These are phyloP conservation scores for Malassezia yamatoensis DNA, from an alignment of 1,284 basidiomycete genomes.

Conservation along the genomic window DNA sequence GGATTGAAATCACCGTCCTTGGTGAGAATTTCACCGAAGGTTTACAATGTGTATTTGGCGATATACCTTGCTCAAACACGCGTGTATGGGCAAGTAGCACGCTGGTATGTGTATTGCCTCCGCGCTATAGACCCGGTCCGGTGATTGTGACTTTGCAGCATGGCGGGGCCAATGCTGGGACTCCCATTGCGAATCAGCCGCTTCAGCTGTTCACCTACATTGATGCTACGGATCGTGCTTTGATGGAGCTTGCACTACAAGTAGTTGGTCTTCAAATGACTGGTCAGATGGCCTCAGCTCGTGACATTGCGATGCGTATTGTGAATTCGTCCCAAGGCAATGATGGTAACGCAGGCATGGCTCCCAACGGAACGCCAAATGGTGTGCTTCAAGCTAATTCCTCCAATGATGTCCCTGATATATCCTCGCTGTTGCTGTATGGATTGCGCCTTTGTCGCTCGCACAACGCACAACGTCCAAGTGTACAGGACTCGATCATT, in stretches of 20 bases:
- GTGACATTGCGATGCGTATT: slow-evolving; percentile 63
- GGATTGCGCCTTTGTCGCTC: slow-evolving; percentile 10
- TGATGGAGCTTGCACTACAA: slow-evolving; percentile 91
- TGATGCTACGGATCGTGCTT: slow-evolving; percentile 74
- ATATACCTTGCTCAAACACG: slow-evolving; percentile 67
- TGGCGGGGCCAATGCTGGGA: too few relatives aligned
- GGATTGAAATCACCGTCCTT: slow-evolving; percentile 86
- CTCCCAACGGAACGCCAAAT: neutral
- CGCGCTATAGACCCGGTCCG: slow-evolving; percentile 67
- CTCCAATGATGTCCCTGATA: neutral
- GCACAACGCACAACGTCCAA: slow-evolving; percentile 42
- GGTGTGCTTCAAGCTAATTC: neutral
- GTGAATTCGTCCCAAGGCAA: slow-evolving; percentile 36
- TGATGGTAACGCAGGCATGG: neutral
- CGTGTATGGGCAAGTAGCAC: slow-evolving; percentile 88
- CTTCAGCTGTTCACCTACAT: slow-evolving; percentile 62
- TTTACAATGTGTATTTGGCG: slow-evolving; percentile 72
- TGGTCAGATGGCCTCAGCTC: slow-evolving; percentile 80
- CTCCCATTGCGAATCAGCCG: slow-evolving; percentile 13
- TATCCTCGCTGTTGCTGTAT: slow-evolving; percentile 1
- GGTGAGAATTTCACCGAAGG: slow-evolving; percentile 60
- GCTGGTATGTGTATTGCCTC: slow-evolving; percentile 81
- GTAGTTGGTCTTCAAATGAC: slow-evolving; percentile 94
- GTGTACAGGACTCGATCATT: slow-evolving; percentile 65
- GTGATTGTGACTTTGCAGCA: slow-evolving; percentile 69